phyloP scores from a whole-genome alignment of 148 eudicot genomes.

The Persicaria maculosa region DNA sequence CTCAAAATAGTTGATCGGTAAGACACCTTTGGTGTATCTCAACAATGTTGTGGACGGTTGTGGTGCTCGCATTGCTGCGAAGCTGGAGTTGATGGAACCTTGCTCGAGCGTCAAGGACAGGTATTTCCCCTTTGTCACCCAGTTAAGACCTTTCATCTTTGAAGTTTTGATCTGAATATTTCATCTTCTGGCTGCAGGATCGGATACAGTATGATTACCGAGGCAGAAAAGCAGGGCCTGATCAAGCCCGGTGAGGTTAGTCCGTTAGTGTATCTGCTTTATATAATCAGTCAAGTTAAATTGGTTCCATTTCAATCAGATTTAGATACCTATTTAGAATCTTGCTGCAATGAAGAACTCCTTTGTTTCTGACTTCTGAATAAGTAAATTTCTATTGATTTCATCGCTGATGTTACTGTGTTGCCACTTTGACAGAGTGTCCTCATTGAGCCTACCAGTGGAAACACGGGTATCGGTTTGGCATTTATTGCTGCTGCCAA shows the following conservation, averaged over 20 bases:
- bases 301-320: not conserved
- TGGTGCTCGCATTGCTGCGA: slow-evolving; percentile 73
- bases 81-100: slow-evolving; percentile 88
- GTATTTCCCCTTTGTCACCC: slow-evolving; percentile 14
- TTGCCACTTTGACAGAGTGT: slow-evolving; percentile 37
- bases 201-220: slow-evolving; percentile 42
- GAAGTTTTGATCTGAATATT: not conserved
- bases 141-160: not conserved
- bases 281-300: not conserved
- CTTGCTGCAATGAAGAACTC: not conserved
- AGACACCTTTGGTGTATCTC: slow-evolving; percentile 80
- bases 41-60: slow-evolving; percentile 77
- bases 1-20: slow-evolving; percentile 58
- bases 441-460: slow-evolving; percentile 82
- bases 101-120: slow-evolving; percentile 88
- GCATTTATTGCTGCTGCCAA: slow-evolving; percentile 85
- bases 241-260: slow-evolving; percentile 41
- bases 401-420: not conserved
- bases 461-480: slow-evolving; percentile 85
- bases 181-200: slow-evolving; percentile 22
- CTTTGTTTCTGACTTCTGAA: not conserved
- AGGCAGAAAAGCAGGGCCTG: slow-evolving; percentile 40
- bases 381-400: not conserved
- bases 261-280: not conserved
- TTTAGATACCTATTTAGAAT: not conserved